These are phyloP conservation scores for Epichloe hybrida DNA, from an alignment of 2,329 filamentous ascomycete species.

Conservation along the genomic window DNA sequence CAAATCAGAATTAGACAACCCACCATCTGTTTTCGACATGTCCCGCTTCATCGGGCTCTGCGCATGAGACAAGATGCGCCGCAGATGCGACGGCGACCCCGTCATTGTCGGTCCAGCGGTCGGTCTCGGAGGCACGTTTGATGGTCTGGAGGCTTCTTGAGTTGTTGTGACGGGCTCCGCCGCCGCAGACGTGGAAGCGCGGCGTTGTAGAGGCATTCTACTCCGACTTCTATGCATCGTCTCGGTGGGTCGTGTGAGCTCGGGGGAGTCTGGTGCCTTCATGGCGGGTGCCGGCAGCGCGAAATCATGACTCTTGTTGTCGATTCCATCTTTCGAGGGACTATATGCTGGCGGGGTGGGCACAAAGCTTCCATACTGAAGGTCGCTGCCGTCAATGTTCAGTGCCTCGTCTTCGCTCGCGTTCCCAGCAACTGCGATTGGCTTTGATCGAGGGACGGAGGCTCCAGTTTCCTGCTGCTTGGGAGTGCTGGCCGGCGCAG, in stretches of 20 bases:
- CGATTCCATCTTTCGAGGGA: conserved; percentile 4
- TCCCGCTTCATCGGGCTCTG: conserved; percentile 2
- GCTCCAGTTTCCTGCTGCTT: not conserved
- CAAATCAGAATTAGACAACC: conserved; percentile 38
- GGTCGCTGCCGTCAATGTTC: conserved; percentile 20
- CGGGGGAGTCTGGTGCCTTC: conserved; percentile 19
- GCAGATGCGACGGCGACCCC: conserved; percentile 18
- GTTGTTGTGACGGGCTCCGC: conserved; percentile 12
- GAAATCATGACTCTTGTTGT: conserved; percentile 23
- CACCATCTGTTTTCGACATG: conserved; percentile 25
- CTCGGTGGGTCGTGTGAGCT: conserved; percentile 10
- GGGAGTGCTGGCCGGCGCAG: not conserved
- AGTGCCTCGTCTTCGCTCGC: conserved; percentile 3
- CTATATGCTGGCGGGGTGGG: conserved; percentile 25
- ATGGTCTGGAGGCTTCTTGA: not conserved
- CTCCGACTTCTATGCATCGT: conserved; percentile 9
- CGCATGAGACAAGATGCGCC: conserved; percentile 23
- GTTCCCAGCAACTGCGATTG: not conserved
- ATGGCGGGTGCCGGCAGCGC: conserved; percentile 43
- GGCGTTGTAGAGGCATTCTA: conserved; percentile 21
- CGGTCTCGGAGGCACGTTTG: conserved; percentile 7
- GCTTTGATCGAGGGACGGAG: not conserved
- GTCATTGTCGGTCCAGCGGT: conserved; percentile 1
- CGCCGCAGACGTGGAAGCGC: conserved; percentile 21
- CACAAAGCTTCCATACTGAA: conserved; percentile 41